Conservation (phyloP, 2,329 filamentous ascomycete species). For the Phialophora macrospora region DNA sequence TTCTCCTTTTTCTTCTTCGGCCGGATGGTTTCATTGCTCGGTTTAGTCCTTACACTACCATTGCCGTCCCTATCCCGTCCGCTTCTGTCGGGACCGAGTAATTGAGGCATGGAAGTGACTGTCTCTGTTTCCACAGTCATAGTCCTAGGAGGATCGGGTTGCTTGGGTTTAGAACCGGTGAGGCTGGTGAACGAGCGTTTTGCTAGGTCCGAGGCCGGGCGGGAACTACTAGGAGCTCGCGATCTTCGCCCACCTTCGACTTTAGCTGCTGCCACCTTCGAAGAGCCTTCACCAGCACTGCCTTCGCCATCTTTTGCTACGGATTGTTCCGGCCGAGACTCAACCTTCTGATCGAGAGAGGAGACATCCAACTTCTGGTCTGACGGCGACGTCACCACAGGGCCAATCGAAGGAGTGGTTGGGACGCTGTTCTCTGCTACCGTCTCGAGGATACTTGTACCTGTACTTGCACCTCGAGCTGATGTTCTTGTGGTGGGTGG, state of each 20-base stretch:
- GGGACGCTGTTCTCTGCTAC: constrained; percentile 87
- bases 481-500: constrained; percentile 59
- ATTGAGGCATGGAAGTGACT: constrained; percentile 85
- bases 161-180: constrained; percentile 67
- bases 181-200: constrained; percentile 73
- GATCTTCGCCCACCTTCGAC: constrained; percentile 46
- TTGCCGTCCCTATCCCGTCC: constrained; percentile 64
- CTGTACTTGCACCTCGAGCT: constrained; percentile 63
- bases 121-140: constrained; percentile 99
- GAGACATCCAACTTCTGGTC: constrained; percentile 47
- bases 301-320: constrained; percentile 48
- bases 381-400: constrained; percentile 40
- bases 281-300: constrained; percentile 48
- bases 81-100: constrained; percentile 63
- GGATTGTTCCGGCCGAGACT: constrained; percentile 52
- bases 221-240: constrained; percentile 44
- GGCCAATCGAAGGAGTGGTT: constrained; percentile 65
- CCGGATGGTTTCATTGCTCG: constrained; percentile 92
- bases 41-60: constrained; percentile 80
- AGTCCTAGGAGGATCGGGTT: constrained; percentile 78
- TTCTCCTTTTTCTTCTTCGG: constrained; percentile 89
- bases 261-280: constrained; percentile 50
- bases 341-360: constrained; percentile 51
- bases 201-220: constrained; percentile 61
- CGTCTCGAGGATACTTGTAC: constrained; percentile 74